Conservation (phyloP, 306 rosid species). For the Lathyrus oleraceus region DNA sequence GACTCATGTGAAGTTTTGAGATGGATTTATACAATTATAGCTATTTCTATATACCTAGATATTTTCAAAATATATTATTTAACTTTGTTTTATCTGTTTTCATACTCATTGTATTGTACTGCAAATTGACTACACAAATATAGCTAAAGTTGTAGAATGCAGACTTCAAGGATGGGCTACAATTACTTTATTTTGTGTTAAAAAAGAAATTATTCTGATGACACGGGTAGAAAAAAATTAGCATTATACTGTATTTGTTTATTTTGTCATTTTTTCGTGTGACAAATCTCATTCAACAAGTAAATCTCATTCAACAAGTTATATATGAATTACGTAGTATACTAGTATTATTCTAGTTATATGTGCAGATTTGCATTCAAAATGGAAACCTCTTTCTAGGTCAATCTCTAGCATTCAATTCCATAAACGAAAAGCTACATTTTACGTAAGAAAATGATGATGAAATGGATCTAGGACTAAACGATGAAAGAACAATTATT, state of each 20-base stretch:
- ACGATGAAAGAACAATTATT: neutral
- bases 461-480: slow-evolving; percentile 7
- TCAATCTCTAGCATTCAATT: slow-evolving; percentile 15
- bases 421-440: slow-evolving; percentile 1
- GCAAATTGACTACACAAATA: slow-evolving; percentile 31
- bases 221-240: slow-evolving; percentile 8
- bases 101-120: slow-evolving; percentile 19
- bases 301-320: neutral
- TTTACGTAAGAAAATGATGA: slow-evolving; percentile 15
- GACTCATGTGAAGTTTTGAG: slow-evolving; percentile 17
- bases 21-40: neutral
- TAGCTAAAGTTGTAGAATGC: slow-evolving; percentile 17
- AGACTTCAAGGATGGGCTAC: slow-evolving; percentile 31
- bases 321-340: neutral
- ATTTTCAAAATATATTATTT: slow-evolving; percentile 1
- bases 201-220: slow-evolving; percentile 27
- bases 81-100: slow-evolving; percentile 8
- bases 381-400: slow-evolving; percentile 1
- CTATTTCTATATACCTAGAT: slow-evolving; percentile 19
- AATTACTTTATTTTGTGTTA: slow-evolving; percentile 13
- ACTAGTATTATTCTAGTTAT: neutral
- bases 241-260: neutral
- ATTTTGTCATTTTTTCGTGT: neutral
- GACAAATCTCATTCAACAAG: too few relatives aligned
- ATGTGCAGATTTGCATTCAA: neutral